Evolutionary conservation across 768 basidiomycete genomes (phyloP).

Genomic region (Russula virescens): DNA sequence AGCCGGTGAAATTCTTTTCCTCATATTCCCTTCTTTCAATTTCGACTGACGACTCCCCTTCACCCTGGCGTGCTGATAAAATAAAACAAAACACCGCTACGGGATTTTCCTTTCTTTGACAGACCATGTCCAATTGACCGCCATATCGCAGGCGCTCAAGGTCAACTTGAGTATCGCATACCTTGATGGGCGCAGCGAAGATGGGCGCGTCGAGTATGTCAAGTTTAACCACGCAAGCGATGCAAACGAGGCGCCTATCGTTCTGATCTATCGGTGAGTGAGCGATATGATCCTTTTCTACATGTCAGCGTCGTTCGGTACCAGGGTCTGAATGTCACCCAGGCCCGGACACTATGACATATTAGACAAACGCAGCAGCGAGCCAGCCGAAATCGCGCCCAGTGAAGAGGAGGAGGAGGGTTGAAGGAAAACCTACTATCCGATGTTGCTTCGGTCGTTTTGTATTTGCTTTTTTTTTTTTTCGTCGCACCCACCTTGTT

Average conservation of each 20-base stretch:
- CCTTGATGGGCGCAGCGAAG: slow-evolving; percentile 55
- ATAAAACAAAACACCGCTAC: not conserved
- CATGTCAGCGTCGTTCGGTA: not conserved
- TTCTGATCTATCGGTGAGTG: slow-evolving; percentile 68
- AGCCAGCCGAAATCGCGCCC: slow-evolving; percentile 4
- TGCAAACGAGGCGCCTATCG: slow-evolving; percentile 45
- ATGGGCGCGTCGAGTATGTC: slow-evolving; percentile 59
- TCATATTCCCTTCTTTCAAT: not conserved
- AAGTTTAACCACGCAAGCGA: slow-evolving; percentile 50
- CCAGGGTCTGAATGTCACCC: slow-evolving; percentile 6
- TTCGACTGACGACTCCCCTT: not conserved
- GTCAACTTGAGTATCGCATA: slow-evolving; percentile 73
- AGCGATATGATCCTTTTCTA: slow-evolving; percentile 1
- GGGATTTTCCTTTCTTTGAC: not conserved
- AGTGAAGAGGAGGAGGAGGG: not conserved
- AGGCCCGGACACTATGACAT: slow-evolving; percentile 92
- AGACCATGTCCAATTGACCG: slow-evolving; percentile 82
- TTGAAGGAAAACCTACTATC: not conserved
- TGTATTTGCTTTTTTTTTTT: not conserved
- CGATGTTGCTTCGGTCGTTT: not conserved
- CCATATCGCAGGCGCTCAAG: slow-evolving; percentile 60
- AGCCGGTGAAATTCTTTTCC: slow-evolving; percentile 45
- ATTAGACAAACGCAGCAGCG: slow-evolving; percentile 34
- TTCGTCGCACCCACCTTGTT: not conserved
- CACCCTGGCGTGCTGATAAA: not conserved